Base-by-base conservation (phyloP, 306 rosid genomes). In the Begonia peltatifolia region DNA sequence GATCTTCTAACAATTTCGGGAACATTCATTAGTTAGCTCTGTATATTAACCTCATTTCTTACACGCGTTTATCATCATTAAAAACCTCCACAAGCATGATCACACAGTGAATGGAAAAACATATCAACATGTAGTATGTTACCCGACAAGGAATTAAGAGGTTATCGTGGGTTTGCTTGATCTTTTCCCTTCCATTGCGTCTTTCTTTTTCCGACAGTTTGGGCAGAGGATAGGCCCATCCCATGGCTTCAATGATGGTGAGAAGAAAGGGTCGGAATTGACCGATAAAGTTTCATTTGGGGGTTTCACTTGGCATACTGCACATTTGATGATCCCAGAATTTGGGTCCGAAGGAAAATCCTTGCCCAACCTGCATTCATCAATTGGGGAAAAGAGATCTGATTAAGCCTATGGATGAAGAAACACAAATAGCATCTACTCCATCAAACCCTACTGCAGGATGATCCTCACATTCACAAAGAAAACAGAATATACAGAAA, bases 151-250 rank as follows among this genome's bases (percentile, higher is more conserved):
- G 74, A 67, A 78, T 78, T 86, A 77, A 50, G 75, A 74, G 15
- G 65, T 71, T 60, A 83, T 47, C 20, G 78, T 69, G 53, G 94
- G 81, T 63, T 57, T 54, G 81, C 76, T 71, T 12, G 48, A 6
- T n/a, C 48, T 44, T 53, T 82, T 89, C 48, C 97, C 97, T 76
- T 89, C 97, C 97, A 89, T 89, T 10, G 97, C 97, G 10, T 89
- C 97, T 70, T 89, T 89, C 80, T 89, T 84, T 52, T 89, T 58
- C 10, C 95, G 89, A 54, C 97, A 89, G 64, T 69, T 94, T 0
- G 65, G 74, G 25, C 97, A 89, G 6, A 89, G 90, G 66, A 89
- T 84, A 49, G 97, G 97, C 12, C 97, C 97, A 55, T 89, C 89
- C 95, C 97, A 89, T 17, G 97, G 95, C 73, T 80, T 89, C 20